Evolutionary conservation across 1,139 yeast genomes (phyloP).

Genomic region (Taphrina populina): DNA sequence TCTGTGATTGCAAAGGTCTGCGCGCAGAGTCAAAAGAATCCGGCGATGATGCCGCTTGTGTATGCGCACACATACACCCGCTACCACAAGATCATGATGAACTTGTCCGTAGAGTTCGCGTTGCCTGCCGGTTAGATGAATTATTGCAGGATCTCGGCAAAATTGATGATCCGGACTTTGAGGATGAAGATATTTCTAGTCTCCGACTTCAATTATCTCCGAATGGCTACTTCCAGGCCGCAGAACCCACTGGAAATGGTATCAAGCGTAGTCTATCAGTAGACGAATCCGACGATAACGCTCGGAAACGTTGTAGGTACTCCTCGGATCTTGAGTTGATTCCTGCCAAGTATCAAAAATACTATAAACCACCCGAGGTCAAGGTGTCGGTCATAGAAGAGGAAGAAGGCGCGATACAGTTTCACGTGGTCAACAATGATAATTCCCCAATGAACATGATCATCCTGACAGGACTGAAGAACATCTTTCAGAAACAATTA

Average conservation of each 20-base stretch:
- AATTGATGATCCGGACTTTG: slow-evolving; percentile 23
- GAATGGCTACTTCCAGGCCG: neutral
- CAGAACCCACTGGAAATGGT: neutral
- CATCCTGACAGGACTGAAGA: slow-evolving; percentile 89
- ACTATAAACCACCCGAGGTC: slow-evolving; percentile 49
- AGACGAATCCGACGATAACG: neutral
- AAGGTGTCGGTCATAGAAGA: slow-evolving; percentile 93
- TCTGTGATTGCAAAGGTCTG: slow-evolving; percentile 34
- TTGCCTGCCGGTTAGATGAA: slow-evolving; percentile 33
- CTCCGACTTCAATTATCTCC: slow-evolving; percentile 18
- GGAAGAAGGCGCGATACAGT: slow-evolving; percentile 84
- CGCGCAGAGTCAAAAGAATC: neutral
- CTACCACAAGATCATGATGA: slow-evolving; percentile 24
- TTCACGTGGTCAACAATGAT: slow-evolving; percentile 93
- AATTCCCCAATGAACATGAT: slow-evolving; percentile 82
- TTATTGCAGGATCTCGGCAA: slow-evolving; percentile 31
- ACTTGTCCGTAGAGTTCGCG: slow-evolving; percentile 26
- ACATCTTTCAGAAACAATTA: slow-evolving; percentile 92
- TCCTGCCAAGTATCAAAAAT: neutral
- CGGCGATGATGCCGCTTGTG: slow-evolving; percentile 1
- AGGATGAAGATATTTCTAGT: slow-evolving; percentile 32
- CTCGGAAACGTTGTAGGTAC: slow-evolving; percentile 10
- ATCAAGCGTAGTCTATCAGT: slow-evolving; percentile 7
- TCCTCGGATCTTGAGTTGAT: slow-evolving; percentile 11
- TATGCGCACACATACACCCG: slow-evolving; percentile 18